A percentile compares a stretch with the other conserved stretches of the same genome.
Conservation (phyloP, 805 yeast species). For the Millerago galiae region DNA sequence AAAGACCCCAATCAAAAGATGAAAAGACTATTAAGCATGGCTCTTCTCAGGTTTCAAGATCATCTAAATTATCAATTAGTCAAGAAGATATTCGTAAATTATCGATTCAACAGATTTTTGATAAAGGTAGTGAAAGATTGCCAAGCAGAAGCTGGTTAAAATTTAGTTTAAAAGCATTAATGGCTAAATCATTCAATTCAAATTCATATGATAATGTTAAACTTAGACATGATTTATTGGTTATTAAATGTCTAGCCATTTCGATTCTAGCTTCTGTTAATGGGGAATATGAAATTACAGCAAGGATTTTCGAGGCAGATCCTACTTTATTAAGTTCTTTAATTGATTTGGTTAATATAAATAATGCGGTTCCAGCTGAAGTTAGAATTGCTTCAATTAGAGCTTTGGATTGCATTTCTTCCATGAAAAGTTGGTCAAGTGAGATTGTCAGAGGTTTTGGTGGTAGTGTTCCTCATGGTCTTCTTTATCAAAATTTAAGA, state of each 20-base stretch:
- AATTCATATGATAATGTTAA: conserved; percentile 45
- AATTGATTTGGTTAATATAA: conserved; percentile 69
- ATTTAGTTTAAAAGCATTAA: conserved; percentile 52
- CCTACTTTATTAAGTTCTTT: conserved; percentile 63
- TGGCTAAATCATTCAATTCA: conserved; percentile 67
- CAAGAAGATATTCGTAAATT: conserved; percentile 51
- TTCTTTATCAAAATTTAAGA: conserved; percentile 65
- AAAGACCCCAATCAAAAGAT: conserved; percentile 8
- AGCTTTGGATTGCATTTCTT: conserved; percentile 63
- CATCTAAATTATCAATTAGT: conserved; percentile 44
- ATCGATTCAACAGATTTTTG: conserved; percentile 56
- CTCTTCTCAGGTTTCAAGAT: conserved; percentile 29
- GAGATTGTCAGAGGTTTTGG: conserved; percentile 75
- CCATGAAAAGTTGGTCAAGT: conserved; percentile 61
- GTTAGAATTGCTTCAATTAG: conserved; percentile 56
- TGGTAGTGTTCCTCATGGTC: conserved; percentile 84
- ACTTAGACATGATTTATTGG: conserved; percentile 52
- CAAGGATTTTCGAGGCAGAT: conserved; percentile 64
- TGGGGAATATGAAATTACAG: conserved; percentile 51
- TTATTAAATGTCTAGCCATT: conserved; percentile 59
- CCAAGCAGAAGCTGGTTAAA: conserved; percentile 63
- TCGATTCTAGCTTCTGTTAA: conserved; percentile 56
- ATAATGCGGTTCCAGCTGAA: conserved; percentile 43
- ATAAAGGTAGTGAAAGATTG: conserved; percentile 46
- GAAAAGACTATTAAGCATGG: conserved; percentile 2